A percentile compares a stretch with the other conserved stretches of the same genome.
Conservation (phyloP, 163 green algal genomes). For the Volvox carteri region DNA sequence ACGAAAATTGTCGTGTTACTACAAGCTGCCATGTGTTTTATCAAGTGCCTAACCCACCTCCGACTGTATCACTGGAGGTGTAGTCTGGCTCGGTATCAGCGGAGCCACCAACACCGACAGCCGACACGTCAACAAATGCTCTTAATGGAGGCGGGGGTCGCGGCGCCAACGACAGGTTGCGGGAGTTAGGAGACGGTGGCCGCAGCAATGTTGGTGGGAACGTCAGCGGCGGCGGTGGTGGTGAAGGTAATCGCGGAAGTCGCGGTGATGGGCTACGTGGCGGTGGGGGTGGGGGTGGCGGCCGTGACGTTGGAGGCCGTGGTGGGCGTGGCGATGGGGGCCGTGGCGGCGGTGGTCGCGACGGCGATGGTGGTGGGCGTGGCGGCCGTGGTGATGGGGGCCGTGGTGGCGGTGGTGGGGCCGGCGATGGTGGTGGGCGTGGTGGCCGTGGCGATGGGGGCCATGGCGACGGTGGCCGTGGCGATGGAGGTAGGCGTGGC, state of each 20-base stretch:
- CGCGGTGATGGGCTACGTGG: not conserved
- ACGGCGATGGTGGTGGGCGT: not conserved
- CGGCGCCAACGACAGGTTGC: not conserved
- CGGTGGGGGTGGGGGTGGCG: not conserved
- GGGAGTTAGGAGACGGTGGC: not conserved
- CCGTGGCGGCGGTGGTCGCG: not conserved
- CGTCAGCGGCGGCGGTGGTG: not conserved
- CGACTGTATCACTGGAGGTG: no score
- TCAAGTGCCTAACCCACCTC: no score
- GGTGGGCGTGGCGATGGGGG: not conserved
- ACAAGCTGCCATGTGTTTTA: no score
- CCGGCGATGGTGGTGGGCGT: not conserved
- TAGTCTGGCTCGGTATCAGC: not conserved
- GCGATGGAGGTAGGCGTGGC: no score
- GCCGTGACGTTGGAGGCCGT: not conserved
- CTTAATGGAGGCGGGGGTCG: not conserved
- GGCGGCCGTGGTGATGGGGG: not conserved
- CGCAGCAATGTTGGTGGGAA: not conserved
- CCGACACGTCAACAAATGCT: no score
- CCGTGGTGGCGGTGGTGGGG: not conserved
- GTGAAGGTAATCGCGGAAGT: not conserved
- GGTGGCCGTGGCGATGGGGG: not conserved
- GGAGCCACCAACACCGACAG: no score
- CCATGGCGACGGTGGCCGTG: no score
- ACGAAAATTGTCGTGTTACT: no score